phyloP scores from a whole-genome alignment of 208 protist species.

The Trypanosoma congolense region DNA sequence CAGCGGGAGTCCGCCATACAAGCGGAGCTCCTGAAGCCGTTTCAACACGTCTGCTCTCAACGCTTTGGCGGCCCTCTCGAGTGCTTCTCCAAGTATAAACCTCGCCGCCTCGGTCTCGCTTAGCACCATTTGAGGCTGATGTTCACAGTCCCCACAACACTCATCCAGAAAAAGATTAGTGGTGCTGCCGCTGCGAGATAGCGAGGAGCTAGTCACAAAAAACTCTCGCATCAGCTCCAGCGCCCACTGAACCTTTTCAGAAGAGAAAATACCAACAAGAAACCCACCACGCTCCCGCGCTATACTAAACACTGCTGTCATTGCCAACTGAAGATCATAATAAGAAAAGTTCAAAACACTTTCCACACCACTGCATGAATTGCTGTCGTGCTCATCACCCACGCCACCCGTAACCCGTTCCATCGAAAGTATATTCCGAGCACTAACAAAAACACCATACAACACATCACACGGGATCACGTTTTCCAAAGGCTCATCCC shows the following conservation, averaged over 20 bases:
- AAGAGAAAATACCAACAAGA: background rate
- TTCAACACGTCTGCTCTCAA: background rate
- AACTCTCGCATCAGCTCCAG: background rate
- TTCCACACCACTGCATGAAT: background rate
- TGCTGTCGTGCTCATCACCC: background rate
- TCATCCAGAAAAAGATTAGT: background rate
- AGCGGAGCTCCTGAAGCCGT: background rate
- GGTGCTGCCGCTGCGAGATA: background rate
- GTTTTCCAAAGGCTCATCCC: background rate
- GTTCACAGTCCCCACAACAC: background rate
- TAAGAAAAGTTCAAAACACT: background rate
- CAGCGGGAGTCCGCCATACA: background rate
- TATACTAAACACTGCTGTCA: background rate
- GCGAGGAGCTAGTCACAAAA: background rate
- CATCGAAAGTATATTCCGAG: background rate
- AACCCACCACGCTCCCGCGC: background rate
- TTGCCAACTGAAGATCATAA: background rate
- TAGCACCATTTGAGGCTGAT: background rate
- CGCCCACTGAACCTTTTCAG: slow-evolving; percentile 2
- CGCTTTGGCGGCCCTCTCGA: background rate
- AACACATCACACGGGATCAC: slow-evolving; percentile 1
- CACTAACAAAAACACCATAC: background rate
- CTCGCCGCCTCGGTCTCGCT: background rate
- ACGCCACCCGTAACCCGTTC: background rate
- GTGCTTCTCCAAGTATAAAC: background rate